Conservation (phyloP, 345 rosid species). For the Gossypium raimondii region DNA sequence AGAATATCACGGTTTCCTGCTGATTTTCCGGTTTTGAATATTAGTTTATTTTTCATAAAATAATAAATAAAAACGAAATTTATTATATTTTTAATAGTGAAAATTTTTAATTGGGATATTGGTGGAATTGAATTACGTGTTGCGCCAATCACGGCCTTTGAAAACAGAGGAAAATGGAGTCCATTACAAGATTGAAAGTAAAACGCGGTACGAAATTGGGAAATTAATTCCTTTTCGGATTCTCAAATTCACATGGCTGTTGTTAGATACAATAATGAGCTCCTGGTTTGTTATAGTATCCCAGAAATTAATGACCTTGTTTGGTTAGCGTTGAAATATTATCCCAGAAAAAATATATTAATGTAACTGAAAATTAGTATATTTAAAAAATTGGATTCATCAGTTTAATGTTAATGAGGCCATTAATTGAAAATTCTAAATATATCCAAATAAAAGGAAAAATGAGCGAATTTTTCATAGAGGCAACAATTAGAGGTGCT, state of each 20-base stretch:
- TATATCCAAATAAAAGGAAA: too few relatives aligned
- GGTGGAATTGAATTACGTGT: constrained; percentile 13
- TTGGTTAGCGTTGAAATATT: constrained; percentile 4
- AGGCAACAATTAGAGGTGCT: too few relatives aligned
- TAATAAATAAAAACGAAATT: background rate
- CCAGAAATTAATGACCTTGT: background rate
- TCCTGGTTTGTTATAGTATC: background rate
- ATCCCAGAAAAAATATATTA: background rate
- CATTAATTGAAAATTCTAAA: too few relatives aligned
- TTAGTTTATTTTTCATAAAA: background rate
- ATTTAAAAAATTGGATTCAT: too few relatives aligned
- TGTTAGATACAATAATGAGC: constrained; percentile 5
- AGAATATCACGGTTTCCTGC: constrained; percentile 41
- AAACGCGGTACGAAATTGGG: background rate
- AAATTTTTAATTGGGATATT: background rate
- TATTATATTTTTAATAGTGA: background rate
- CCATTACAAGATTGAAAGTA: constrained; percentile 10
- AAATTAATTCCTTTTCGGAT: too few relatives aligned
- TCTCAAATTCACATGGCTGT: background rate
- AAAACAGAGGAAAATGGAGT: constrained; percentile 17
- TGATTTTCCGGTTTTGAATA: constrained; percentile 33
- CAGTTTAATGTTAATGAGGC: too few relatives aligned
- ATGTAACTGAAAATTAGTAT: too few relatives aligned
- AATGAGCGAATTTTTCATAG: too few relatives aligned
- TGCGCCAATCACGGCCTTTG: constrained; percentile 64